Evolutionary conservation across 2,329 filamentous ascomycete genomes (phyloP), one percentile per base, ranked within the genome.

Genomic region (Graphilbum ipis-grandicollis): DNA sequence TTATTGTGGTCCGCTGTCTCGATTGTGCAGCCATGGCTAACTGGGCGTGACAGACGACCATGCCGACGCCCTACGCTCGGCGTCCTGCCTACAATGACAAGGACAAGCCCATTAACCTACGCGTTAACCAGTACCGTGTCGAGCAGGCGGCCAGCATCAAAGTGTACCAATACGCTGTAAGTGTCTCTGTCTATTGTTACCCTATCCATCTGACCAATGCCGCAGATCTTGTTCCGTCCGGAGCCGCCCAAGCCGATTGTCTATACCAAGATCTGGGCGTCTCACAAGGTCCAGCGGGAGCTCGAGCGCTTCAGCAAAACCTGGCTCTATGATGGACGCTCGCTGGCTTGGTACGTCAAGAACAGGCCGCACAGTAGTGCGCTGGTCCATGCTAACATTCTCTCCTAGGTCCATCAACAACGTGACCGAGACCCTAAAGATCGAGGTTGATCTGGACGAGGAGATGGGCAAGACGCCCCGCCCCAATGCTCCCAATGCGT

Each of bases 311-410:
- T 62, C 40, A 59, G 56, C 5, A 52, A 52, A 15, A 49, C 46
- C 31, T 84, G 78, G 69, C 69, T 94, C 39, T 85, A 74, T 47
- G 85, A 96, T 57, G 82, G 83, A 21, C 76, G 78, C 49, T 83
- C 79, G 54, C 66, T 98, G 33, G 86, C 84, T 14, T 98, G 90
- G 88, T 80, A n/a, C n/a, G n/a, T n/a, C n/a, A n/a, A n/a, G n/a
- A n/a, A n/a, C n/a, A n/a, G n/a, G n/a, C n/a, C n/a, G n/a, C n/a
- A n/a, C n/a, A n/a, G n/a, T n/a, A n/a, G n/a, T n/a, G n/a, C n/a
- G n/a, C n/a, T n/a, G n/a, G n/a, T n/a, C n/a, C n/a, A n/a, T n/a
- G 21, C 7, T 17, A 23, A 22, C 12, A 3, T 14, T 13, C 21
- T 14, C 8, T 19, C 1, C 9, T 19, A 56, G 52, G 54, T 62